These are phyloP conservation scores for Magnusiomyces sp. DNA, from an alignment of 1,139 yeast species.

Conservation along the genomic window DNA sequence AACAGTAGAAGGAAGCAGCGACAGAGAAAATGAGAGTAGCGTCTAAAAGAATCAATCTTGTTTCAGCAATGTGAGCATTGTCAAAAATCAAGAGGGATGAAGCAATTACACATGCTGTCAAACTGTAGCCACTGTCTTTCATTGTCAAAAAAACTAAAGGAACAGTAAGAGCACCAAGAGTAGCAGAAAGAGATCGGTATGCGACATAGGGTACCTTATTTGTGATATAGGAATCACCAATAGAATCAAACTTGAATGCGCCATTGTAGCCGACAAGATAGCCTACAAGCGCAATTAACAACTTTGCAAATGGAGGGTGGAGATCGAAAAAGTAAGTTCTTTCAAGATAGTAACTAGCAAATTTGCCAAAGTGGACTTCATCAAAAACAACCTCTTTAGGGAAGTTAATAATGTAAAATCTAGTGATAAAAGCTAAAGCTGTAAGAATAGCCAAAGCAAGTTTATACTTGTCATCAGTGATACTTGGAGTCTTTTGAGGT, in stretches of 20 bases:
- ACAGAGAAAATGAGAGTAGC: constrained; percentile 79
- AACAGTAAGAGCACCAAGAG: constrained; percentile 73
- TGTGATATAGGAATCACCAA: constrained; percentile 72
- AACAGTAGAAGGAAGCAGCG: constrained; percentile 68
- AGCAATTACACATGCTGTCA: constrained; percentile 73
- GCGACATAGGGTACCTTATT: constrained; percentile 86
- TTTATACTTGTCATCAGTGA: constrained; percentile 5
- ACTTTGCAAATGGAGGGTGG: constrained; percentile 96
- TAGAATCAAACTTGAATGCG: constrained; percentile 77
- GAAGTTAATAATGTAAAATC: constrained; percentile 61
- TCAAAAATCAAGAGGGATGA: constrained; percentile 76
- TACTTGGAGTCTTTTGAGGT: not conserved
- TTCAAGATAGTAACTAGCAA: constrained; percentile 47
- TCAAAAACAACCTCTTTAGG: constrained; percentile 93
- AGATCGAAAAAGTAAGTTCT: constrained; percentile 63
- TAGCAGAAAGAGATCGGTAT: constrained; percentile 72
- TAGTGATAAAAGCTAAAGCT: constrained; percentile 52
- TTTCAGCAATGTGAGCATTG: constrained; percentile 87
- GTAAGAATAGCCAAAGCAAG: constrained; percentile 40
- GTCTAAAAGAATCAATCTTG: constrained; percentile 83
- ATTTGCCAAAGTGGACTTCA: constrained; percentile 96
- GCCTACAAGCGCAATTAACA: constrained; percentile 85
- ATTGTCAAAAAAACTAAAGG: constrained; percentile 76
- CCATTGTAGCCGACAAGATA: constrained; percentile 87
- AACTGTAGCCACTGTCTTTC: constrained; percentile 73